phyloP scores from a whole-genome alignment of 345 rosid species.

The Raphanus raphanistrum region DNA sequence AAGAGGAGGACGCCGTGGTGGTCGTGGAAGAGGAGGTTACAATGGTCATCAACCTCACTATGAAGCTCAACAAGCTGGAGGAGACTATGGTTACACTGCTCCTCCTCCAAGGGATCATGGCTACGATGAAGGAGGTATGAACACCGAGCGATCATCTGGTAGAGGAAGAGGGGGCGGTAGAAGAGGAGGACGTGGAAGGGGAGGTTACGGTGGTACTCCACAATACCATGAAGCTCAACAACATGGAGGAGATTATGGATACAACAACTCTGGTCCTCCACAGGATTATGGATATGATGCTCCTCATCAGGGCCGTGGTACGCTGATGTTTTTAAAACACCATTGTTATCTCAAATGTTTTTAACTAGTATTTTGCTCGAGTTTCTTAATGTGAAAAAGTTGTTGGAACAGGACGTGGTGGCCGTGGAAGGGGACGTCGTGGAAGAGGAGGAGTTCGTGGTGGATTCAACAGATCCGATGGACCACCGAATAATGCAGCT shows the following conservation, averaged over 20 bases:
- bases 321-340: not conserved
- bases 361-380: not conserved
- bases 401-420: conserved; percentile 57
- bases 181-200: conserved; percentile 72
- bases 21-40: conserved; percentile 78
- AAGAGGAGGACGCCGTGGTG: conserved; percentile 47
- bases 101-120: conserved; percentile 13
- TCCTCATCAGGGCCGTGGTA: conserved; percentile 46
- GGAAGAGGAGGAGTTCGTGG: conserved; percentile 51
- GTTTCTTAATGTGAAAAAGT: not conserved
- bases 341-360: not conserved
- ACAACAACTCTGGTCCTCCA: not conserved
- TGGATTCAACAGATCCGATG: conserved; percentile 36
- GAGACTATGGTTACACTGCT: conserved; percentile 37
- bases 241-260: conserved; percentile 55
- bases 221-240: conserved; percentile 40
- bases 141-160: conserved; percentile 53
- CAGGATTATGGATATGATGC: conserved; percentile 37
- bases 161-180: conserved; percentile 88
- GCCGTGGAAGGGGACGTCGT: conserved; percentile 49
- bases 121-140: conserved; percentile 60
- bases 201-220: conserved; percentile 58
- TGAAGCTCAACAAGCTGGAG: conserved; percentile 57
- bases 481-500: conserved; percentile 37
- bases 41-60: conserved; percentile 39